Evolutionary conservation across 1,284 basidiomycete species (phyloP).

Genomic region (Ustilago nuda): DNA sequence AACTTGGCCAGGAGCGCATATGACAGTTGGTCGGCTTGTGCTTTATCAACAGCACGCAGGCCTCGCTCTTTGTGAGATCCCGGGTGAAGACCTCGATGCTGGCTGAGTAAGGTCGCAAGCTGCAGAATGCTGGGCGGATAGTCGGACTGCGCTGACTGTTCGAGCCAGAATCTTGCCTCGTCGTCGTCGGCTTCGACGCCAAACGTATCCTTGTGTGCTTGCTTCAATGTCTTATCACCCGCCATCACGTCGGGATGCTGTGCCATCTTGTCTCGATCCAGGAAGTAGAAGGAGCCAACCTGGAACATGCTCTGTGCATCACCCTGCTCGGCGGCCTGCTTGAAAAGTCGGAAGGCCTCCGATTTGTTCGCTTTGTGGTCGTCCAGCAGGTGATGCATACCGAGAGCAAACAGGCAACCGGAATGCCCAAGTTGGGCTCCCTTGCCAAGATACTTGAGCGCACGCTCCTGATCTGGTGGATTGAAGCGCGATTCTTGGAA

Average conservation of each 20-base stretch:
- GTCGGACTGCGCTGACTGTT: slow-evolving; percentile 38
- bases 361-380: slow-evolving; percentile 23
- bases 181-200: slow-evolving; percentile 56
- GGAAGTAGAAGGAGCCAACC: slow-evolving; percentile 56
- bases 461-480: slow-evolving; percentile 35
- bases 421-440: slow-evolving; percentile 51
- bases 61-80: slow-evolving; percentile 13
- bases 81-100: slow-evolving; percentile 36
- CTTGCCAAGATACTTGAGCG: slow-evolving; percentile 35
- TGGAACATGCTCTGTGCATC: slow-evolving; percentile 62
- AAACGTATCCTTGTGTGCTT: slow-evolving; percentile 46
- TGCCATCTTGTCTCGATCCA: slow-evolving; percentile 43
- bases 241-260: slow-evolving; percentile 35
- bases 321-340: slow-evolving; percentile 56
- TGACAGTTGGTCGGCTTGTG: slow-evolving; percentile 41
- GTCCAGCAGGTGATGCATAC: slow-evolving; percentile 30
- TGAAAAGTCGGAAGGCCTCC: slow-evolving; percentile 46
- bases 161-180: slow-evolving; percentile 58
- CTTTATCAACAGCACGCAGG: slow-evolving; percentile 24
- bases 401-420: slow-evolving; percentile 39
- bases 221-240: slow-evolving; percentile 43
- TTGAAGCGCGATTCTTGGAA: slow-evolving; percentile 45
- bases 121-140: slow-evolving; percentile 47
- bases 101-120: slow-evolving; percentile 36
- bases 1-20: slow-evolving; percentile 46